Evolutionary conservation across 2,329 filamentous ascomycete species (phyloP), one percentile per base, ranked within the genome.

Genomic region (Pyricularia sp.): DNA sequence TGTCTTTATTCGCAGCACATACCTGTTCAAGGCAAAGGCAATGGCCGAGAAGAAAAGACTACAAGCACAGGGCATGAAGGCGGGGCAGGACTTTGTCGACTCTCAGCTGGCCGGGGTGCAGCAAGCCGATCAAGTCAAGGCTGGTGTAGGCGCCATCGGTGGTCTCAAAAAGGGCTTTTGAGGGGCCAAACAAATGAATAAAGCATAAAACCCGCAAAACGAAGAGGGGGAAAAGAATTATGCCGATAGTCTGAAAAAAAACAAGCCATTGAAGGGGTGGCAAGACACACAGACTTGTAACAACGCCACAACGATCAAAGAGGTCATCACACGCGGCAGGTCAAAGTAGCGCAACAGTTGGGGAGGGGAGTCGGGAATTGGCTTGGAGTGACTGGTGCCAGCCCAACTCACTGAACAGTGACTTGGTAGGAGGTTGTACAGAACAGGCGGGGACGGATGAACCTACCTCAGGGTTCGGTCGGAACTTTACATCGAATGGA

Each of bases 11-110:
- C 53, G 53, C 62, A 70, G 69, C 0, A 70, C 75, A 28, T 72
- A 73, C 64, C 66, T 76, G 63, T 75, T 78, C 70, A 77, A 78
- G 69, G 74, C 75, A 35, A 74, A 78, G 69, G 76, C 74, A 0
- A 72, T 75, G 68, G 75, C 75, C 8, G 76, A 78, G 68, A 71
- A 73, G 55, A 76, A 77, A 68, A 74, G 75, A 65, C 68, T 76
- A 67, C 69, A 77, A 67, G 73, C 74, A 9, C 67, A 77, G 67
- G 76, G 76, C 1, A 60, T 75, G 68, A 73, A 75, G 66, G 74
- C 75, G 62, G 76, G 76, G 22, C 67, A 76, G 65, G 76, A 77
- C 67, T 77, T 77, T 66, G 61, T 74, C 3, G 72, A 72, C 65
- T 71, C 70, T 59, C 71, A 76, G 62, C 71, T 77, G 31, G 72